These are phyloP conservation scores for Rosa rugosa DNA, from an alignment of 306 rosid species.

Conservation along the genomic window DNA sequence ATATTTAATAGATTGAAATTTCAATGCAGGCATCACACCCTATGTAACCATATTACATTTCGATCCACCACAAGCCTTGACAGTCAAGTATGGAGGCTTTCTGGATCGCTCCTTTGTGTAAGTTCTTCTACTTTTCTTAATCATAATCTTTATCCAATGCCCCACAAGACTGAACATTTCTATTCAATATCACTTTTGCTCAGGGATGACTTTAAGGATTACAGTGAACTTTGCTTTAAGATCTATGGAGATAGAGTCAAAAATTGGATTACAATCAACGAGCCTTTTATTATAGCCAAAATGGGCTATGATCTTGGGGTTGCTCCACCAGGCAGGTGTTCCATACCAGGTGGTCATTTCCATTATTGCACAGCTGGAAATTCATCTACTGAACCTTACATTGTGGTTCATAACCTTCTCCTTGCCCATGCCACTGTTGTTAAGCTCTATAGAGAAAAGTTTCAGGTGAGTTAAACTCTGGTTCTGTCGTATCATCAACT, in stretches of 20 bases:
- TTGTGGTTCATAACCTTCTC: constrained; percentile 33
- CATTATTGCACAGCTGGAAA: constrained; percentile 18
- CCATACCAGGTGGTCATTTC: neutral
- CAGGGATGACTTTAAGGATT: constrained; percentile 25
- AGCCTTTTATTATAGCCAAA: constrained; percentile 20
- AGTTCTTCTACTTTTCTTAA: neutral
- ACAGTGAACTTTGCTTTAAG: constrained; percentile 24
- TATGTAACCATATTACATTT: constrained; percentile 26
- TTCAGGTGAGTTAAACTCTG: neutral
- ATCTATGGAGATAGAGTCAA: constrained; percentile 37
- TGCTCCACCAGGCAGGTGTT: constrained; percentile 40
- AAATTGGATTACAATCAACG: constrained; percentile 43
- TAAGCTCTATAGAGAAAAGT: constrained; percentile 25
- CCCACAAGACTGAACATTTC: neutral
- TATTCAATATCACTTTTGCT: neutral
- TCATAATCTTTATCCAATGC: neutral
- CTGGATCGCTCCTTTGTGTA: constrained; percentile 11
- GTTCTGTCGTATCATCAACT: neutral
- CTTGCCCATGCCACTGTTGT: constrained; percentile 38
- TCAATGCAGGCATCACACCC: constrained; percentile 20
- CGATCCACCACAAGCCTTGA: constrained; percentile 22
- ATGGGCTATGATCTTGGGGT: constrained; percentile 33
- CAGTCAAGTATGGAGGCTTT: constrained; percentile 22
- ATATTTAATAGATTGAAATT: neutral
- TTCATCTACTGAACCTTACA: constrained; percentile 42